Conservation (phyloP, 2,329 filamentous ascomycete genomes). For the Clarireedia sp. region DNA sequence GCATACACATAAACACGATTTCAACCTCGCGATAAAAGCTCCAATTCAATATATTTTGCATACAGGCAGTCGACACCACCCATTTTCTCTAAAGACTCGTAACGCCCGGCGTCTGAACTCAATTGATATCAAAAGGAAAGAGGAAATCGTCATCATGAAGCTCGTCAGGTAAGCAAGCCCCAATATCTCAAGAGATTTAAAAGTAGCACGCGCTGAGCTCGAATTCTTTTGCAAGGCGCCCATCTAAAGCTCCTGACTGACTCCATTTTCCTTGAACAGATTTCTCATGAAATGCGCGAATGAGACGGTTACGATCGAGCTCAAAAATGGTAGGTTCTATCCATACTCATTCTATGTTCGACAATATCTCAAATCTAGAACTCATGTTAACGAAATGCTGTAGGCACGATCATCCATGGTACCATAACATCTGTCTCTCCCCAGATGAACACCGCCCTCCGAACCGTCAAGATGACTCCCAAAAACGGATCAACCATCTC, state of each 20-base stretch:
- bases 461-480: slow-evolving; percentile 92
- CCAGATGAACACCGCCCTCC: slow-evolving; percentile 96
- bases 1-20: background rate
- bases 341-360: background rate
- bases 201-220: slow-evolving; percentile 39
- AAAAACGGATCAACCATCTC: slow-evolving; percentile 80
- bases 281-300: slow-evolving; percentile 99
- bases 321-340: slow-evolving; percentile 78
- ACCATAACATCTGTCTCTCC: slow-evolving; percentile 95
- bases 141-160: slow-evolving; percentile 65
- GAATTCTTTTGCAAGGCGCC: slow-evolving; percentile 32
- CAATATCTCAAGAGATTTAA: slow-evolving; percentile 20
- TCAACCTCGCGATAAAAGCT: slow-evolving; percentile 9
- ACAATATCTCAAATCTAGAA: background rate
- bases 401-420: slow-evolving; percentile 91
- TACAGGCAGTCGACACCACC: background rate
- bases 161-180: slow-evolving; percentile 71
- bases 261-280: slow-evolving; percentile 40
- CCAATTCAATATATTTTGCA: slow-evolving; percentile 3
- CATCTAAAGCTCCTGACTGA: slow-evolving; percentile 30
- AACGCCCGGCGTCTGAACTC: background rate
- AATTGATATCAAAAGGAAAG: background rate
- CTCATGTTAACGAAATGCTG: slow-evolving; percentile 1
- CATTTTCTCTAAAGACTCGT: background rate
- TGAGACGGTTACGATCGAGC: slow-evolving; percentile 95